phyloP scores from a whole-genome alignment of 495 filamentous ascomycete genomes.

The Lophiotrema nucula region DNA sequence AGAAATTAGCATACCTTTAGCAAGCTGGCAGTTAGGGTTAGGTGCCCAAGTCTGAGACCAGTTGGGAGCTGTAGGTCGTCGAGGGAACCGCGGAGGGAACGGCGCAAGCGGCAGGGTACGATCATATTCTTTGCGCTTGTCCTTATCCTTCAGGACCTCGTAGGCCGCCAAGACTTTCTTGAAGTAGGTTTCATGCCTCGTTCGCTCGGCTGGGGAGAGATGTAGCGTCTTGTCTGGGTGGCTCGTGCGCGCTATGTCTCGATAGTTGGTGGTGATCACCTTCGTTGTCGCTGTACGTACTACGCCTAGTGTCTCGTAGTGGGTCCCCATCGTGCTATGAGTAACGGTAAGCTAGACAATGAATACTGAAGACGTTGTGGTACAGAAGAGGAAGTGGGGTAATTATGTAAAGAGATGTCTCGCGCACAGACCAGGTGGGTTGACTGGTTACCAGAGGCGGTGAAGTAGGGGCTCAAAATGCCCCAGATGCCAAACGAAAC shows the following conservation, averaged over 20 bases:
- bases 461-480: neutral
- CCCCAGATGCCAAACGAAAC: neutral
- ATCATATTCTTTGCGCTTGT: neutral
- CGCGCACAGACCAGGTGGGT: too few relatives aligned
- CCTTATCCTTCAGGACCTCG: neutral
- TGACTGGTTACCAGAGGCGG: neutral
- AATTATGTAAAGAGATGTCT: neutral
- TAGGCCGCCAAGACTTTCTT: neutral
- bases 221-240: neutral
- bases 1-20: too few relatives aligned
- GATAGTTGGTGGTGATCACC: neutral
- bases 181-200: neutral
- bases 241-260: neutral
- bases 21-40: too few relatives aligned
- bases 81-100: too few relatives aligned
- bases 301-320: conserved; percentile 1
- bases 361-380: neutral
- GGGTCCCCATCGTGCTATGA: neutral
- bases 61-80: too few relatives aligned
- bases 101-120: too few relatives aligned
- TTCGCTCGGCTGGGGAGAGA: neutral
- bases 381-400: neutral
- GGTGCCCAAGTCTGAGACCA: too few relatives aligned
- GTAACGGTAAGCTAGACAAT: neutral
- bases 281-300: neutral